phyloP scores from a whole-genome alignment of 768 basidiomycete species.

The Rhodotorula taiwanensis region DNA sequence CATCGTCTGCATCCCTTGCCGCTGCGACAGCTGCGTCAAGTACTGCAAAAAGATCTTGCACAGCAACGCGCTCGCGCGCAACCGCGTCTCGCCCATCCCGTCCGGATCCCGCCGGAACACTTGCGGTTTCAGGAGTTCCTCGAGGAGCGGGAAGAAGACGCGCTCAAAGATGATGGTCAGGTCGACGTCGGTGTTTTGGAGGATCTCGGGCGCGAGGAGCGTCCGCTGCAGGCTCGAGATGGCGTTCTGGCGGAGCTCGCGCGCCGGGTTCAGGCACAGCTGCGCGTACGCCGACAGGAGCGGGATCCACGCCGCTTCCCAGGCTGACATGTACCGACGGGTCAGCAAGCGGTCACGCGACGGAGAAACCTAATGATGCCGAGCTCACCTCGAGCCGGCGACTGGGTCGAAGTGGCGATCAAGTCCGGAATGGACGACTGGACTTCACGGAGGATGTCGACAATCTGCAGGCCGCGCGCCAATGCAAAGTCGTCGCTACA shows the following conservation, averaged over 20 bases:
- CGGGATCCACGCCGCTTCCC: constrained; percentile 70
- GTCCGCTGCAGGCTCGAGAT: constrained; percentile 75
- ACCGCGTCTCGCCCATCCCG: constrained; percentile 83
- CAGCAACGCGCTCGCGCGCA: constrained; percentile 71
- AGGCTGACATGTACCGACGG: constrained; percentile 50
- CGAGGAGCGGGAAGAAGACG: constrained; percentile 82
- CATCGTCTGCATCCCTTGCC: constrained; percentile 50
- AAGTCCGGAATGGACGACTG: constrained; percentile 61
- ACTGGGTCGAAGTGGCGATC: constrained; percentile 48
- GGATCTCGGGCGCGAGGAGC: constrained; percentile 67
- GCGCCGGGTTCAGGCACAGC: constrained; percentile 72
- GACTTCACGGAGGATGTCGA: constrained; percentile 71
- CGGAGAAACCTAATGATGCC: not conserved
- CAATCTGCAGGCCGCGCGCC: constrained; percentile 70
- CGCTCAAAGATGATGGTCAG: constrained; percentile 80
- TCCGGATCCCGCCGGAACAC: constrained; percentile 66
- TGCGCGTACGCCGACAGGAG: constrained; percentile 64
- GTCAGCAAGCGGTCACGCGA: not conserved
- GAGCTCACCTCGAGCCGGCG: constrained; percentile 44
- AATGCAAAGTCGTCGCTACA: constrained; percentile 56
- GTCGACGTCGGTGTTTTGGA: constrained; percentile 55
- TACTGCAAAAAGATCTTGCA: constrained; percentile 96
- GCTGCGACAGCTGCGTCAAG: constrained; percentile 38
- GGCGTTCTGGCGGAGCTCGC: constrained; percentile 76
- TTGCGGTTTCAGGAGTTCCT: constrained; percentile 80